phyloP scores from a whole-genome alignment of 208 protist species.

The Trypanosoma theileri region DNA sequence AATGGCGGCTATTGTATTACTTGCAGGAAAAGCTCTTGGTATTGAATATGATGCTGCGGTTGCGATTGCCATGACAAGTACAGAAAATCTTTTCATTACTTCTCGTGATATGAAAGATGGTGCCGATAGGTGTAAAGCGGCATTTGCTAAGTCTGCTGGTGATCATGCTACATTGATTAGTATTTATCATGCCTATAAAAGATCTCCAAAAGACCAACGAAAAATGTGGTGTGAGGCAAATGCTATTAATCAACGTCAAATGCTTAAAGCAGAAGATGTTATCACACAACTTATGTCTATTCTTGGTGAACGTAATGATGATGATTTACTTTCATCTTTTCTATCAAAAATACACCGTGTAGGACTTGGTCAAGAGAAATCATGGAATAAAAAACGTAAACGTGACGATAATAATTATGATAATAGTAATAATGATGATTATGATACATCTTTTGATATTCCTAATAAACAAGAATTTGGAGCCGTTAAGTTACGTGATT shows the following conservation, averaged over 20 bases:
- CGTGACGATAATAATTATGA: conserved; percentile 3
- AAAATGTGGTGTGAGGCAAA: conserved; percentile 83
- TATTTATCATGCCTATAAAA: conserved; percentile 80
- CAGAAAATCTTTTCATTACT: conserved; percentile 82
- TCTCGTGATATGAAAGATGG: conserved; percentile 71
- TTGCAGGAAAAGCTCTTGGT: conserved; percentile 92
- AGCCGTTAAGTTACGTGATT: conserved; percentile 41
- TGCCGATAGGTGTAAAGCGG: conserved; percentile 68
- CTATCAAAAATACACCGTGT: conserved; percentile 31
- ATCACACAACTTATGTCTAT: conserved; percentile 74
- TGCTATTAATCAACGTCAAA: conserved; percentile 72
- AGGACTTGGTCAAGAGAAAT: background rate
- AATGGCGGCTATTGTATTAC: conserved; percentile 95
- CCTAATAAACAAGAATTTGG: conserved; percentile 13
- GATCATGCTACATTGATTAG: conserved; percentile 87
- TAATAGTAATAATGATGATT: background rate
- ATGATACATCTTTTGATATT: background rate
- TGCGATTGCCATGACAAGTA: conserved; percentile 93
- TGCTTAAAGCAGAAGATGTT: conserved; percentile 87
- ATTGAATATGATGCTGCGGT: conserved; percentile 94
- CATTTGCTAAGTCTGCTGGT: conserved; percentile 75
- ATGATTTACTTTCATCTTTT: conserved; percentile 39
- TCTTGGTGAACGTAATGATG: conserved; percentile 58
- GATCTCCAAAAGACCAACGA: conserved; percentile 61
- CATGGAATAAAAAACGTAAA: background rate